A percentile compares a stretch with the other conserved stretches of the same genome.
Evolutionary conservation across 2,329 filamentous ascomycete genomes (phyloP).

Genomic region (Capronia epimyces): DNA sequence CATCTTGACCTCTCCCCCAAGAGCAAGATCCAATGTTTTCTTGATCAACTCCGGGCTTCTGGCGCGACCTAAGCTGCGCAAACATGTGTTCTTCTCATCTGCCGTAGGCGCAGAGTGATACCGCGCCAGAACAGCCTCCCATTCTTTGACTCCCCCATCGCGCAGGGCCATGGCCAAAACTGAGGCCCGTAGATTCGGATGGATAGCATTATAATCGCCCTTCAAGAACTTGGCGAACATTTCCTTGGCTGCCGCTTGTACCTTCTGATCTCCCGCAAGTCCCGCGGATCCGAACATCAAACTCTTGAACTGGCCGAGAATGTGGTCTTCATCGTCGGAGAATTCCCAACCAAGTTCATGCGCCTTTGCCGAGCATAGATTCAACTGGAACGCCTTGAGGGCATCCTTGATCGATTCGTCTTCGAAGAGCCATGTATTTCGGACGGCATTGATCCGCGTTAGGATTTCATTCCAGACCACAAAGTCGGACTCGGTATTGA

Average conservation of each 20-base stretch:
- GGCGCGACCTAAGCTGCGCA: conserved; percentile 75
- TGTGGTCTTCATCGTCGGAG: conserved; percentile 75
- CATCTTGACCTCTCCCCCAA: conserved; percentile 78
- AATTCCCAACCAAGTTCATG: conserved; percentile 88
- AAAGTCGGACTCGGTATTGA: conserved; percentile 75
- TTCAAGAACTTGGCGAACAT: conserved; percentile 82
- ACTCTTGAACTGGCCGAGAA: conserved; percentile 90
- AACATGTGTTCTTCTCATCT: conserved; percentile 86
- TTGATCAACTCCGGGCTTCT: conserved; percentile 74
- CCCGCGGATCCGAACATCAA: conserved; percentile 83
- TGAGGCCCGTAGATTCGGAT: conserved; percentile 82
- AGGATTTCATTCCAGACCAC: conserved; percentile 94
- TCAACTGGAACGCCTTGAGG: conserved; percentile 75
- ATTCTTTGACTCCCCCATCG: conserved; percentile 81
- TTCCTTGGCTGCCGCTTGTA: conserved; percentile 74
- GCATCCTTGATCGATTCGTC: conserved; percentile 65
- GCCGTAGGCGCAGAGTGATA: conserved; percentile 69
- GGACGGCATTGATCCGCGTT: conserved; percentile 69
- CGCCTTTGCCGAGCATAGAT: conserved; percentile 70
- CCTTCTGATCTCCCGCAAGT: conserved; percentile 68
- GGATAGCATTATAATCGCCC: conserved; percentile 74
- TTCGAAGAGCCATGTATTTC: conserved; percentile 84
- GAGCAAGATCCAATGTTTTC: conserved; percentile 68
- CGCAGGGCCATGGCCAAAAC: conserved; percentile 81
- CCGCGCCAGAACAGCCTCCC: conserved; percentile 68